A percentile compares a stretch with the other conserved stretches of the same genome.
These are phyloP conservation scores for Sequoiadendron giganteum DNA, from an alignment of 75 land plant species.

Conservation along the genomic window DNA sequence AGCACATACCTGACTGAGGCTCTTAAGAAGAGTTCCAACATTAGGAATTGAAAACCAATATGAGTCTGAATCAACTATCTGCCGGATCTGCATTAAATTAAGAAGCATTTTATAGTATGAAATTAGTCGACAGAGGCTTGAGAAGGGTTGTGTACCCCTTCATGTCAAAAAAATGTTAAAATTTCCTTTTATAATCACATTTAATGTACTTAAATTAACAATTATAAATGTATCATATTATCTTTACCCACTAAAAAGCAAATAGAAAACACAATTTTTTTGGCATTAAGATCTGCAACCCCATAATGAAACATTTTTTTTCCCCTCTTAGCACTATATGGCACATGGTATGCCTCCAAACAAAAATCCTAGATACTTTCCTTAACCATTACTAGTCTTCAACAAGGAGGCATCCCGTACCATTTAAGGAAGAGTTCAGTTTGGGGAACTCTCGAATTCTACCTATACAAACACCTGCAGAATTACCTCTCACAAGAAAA, in stretches of 20 bases:
- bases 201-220: neutral
- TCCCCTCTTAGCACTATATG: neutral
- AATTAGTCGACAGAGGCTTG: neutral
- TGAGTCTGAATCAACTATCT: constrained; percentile 69
- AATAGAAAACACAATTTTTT: neutral
- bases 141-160: neutral
- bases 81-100: constrained; percentile 55
- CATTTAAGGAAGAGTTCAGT: neutral
- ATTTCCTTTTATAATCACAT: neutral
- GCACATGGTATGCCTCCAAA: neutral
- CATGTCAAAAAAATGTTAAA: neutral
- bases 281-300: neutral
- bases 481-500: too few species aligned
- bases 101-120: constrained; percentile 5
- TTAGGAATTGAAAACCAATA: constrained; percentile 96
- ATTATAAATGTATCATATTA: neutral
- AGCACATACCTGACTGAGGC: constrained; percentile 62
- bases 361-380: neutral
- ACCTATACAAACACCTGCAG: too few species aligned
- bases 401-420: neutral
- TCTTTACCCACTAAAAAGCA: neutral
- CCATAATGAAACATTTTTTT: neutral
- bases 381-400: neutral
- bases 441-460: too few species aligned
- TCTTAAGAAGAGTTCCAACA: constrained; percentile 74